Conservation (phyloP, 208 protist species). For the Blastocrithidia nonstop region DNA sequence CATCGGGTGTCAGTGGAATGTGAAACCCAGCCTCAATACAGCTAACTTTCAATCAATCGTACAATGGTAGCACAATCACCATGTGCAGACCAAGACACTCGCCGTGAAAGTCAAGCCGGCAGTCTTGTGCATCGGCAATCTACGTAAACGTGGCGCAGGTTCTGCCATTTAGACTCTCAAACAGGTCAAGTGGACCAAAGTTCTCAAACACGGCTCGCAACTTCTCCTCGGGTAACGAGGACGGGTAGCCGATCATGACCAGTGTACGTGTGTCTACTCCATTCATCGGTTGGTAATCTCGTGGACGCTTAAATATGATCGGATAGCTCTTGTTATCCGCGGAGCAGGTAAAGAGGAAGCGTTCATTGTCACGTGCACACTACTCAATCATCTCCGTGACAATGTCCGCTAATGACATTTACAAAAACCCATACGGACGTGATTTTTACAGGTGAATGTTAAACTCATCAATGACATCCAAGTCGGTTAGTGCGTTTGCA, state of each 20-base stretch:
- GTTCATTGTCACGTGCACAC: slow-evolving; percentile 24
- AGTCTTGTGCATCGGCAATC: slow-evolving; percentile 35
- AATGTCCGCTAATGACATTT: slow-evolving; percentile 65
- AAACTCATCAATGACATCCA: slow-evolving; percentile 48
- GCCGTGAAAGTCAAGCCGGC: slow-evolving; percentile 55
- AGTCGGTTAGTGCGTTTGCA: slow-evolving; percentile 25
- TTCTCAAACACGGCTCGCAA: slow-evolving; percentile 40
- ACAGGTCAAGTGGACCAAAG: slow-evolving; percentile 35
- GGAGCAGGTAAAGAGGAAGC: slow-evolving; percentile 32
- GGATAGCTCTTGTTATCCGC: slow-evolving; percentile 31
- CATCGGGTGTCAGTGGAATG: slow-evolving; percentile 46
- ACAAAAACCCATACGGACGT: slow-evolving; percentile 73
- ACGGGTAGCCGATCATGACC: slow-evolving; percentile 61
- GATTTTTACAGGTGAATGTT: slow-evolving; percentile 27
- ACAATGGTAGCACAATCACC: slow-evolving; percentile 40
- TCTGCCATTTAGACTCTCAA: slow-evolving; percentile 52
- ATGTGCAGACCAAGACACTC: slow-evolving; percentile 42
- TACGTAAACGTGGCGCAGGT: slow-evolving; percentile 62
- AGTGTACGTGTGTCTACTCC: slow-evolving; percentile 47
- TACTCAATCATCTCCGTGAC: slow-evolving; percentile 61
- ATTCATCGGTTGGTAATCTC: slow-evolving; percentile 35
- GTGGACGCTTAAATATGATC: slow-evolving; percentile 50
- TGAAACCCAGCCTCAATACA: slow-evolving; percentile 50
- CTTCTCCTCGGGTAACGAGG: slow-evolving; percentile 26
- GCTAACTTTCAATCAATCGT: slow-evolving; percentile 63